Evolutionary conservation across 179 eudicot species (phyloP).

Genomic region (Silene coronaria): DNA sequence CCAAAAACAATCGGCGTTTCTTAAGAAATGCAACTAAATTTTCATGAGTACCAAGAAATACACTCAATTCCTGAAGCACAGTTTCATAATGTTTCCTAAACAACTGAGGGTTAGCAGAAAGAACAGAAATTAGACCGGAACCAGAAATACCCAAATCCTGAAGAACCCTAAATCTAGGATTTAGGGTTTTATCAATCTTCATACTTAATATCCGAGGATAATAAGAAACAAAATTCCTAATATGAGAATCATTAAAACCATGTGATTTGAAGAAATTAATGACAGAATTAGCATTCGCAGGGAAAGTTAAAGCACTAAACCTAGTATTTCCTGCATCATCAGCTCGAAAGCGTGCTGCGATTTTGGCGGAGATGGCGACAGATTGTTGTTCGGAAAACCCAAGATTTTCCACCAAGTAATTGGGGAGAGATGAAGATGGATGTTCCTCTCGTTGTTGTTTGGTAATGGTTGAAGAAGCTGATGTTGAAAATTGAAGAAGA

Average conservation of each 20-base stretch:
- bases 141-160: neutral
- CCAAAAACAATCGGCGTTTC: no score
- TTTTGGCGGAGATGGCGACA: conserved; percentile 9
- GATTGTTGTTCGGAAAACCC: conserved; percentile 29
- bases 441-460: no score
- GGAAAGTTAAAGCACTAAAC: conserved; percentile 16
- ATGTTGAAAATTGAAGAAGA: no score
- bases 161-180: conserved; percentile 22
- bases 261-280: conserved; percentile 13
- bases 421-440: neutral
- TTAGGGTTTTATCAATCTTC: conserved; percentile 26
- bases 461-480: no score
- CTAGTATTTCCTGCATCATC: neutral
- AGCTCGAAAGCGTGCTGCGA: neutral
- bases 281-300: conserved; percentile 14
- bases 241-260: conserved; percentile 20
- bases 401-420: conserved; percentile 20
- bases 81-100: no score
- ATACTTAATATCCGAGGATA: conserved; percentile 12
- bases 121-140: neutral
- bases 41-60: neutral
- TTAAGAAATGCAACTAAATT: no score
- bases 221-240: neutral
- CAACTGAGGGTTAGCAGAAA: neutral
- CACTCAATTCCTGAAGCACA: conserved; percentile 4